phyloP scores from a whole-genome alignment of 352 stramenopile genomes.

The Plasmopara halstedii region DNA sequence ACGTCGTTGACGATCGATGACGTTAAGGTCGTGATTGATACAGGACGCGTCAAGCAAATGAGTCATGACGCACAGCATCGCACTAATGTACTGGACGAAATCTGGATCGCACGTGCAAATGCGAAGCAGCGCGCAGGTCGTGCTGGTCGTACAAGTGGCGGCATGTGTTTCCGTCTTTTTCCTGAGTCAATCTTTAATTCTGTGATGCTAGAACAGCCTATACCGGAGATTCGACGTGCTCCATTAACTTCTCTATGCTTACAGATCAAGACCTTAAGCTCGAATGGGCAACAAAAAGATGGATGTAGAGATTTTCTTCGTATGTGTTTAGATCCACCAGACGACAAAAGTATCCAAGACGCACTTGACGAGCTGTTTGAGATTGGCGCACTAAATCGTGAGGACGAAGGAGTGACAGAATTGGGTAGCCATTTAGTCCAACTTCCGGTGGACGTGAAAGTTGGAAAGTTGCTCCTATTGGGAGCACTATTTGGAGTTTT shows the following conservation, averaged over 20 bases:
- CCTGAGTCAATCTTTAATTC: conserved; percentile 63
- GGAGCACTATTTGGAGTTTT: conserved; percentile 90
- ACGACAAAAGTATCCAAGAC: conserved; percentile 80
- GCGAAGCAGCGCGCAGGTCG: conserved; percentile 86
- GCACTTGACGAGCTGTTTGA: conserved; percentile 86
- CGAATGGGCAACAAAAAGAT: conserved; percentile 31
- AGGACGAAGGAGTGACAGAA: conserved; percentile 82
- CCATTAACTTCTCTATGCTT: conserved; percentile 94
- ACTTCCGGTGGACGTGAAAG: conserved; percentile 93
- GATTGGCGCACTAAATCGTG: conserved; percentile 74
- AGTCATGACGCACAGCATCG: conserved; percentile 69
- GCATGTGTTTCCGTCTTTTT: conserved; percentile 87
- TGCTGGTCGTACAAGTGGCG: conserved; percentile 88
- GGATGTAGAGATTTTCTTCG: conserved; percentile 79
- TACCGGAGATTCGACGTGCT: conserved; percentile 95
- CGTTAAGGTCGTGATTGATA: conserved; percentile 94
- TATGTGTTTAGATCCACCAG: conserved; percentile 89
- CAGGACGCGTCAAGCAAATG: conserved; percentile 91
- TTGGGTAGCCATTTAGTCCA: conserved; percentile 90
- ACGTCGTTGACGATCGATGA: conserved; percentile 95
- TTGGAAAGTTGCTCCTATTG: conserved; percentile 97
- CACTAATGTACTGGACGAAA: conserved; percentile 86
- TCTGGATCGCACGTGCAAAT: conserved; percentile 87
- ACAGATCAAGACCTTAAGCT: conserved; percentile 89
- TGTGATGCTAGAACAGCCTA: conserved; percentile 67